These are phyloP conservation scores for Hymenoscyphus linearis DNA, from an alignment of 2,329 filamentous ascomycete species.

Conservation along the genomic window DNA sequence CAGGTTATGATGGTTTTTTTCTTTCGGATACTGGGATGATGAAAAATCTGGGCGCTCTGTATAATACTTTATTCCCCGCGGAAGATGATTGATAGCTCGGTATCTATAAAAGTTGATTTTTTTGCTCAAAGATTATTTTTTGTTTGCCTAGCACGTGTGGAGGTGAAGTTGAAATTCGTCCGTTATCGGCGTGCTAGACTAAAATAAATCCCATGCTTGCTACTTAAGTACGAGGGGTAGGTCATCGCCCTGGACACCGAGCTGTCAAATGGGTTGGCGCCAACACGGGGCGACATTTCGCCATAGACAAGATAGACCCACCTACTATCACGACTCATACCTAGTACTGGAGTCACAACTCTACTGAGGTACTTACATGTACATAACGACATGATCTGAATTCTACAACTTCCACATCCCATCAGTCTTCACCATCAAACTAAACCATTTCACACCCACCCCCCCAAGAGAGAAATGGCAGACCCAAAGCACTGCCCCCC, in stretches of 20 bases:
- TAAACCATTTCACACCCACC: too few species aligned
- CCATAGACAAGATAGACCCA: not conserved
- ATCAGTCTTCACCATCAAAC: not conserved
- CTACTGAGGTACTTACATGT: not conserved
- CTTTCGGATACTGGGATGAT: slow-evolving; percentile 20
- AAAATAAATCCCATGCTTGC: slow-evolving; percentile 2
- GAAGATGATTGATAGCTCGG: slow-evolving; percentile 19
- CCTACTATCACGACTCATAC: not conserved
- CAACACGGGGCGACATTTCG: not conserved
- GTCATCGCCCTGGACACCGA: too few species aligned
- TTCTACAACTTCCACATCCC: not conserved
- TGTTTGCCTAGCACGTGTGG: slow-evolving; percentile 8
- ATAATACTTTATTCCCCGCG: slow-evolving; percentile 29
- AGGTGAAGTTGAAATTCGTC: slow-evolving; percentile 8
- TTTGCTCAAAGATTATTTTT: too few species aligned
- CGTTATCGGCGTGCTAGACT: slow-evolving; percentile 19
- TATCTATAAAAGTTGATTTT: slow-evolving; percentile 30
- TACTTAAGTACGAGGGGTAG: too few species aligned
- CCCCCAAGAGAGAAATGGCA: slow-evolving; percentile 40
- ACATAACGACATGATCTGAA: not conserved
- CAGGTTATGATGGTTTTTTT: slow-evolving; percentile 13
- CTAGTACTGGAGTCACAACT: not conserved
- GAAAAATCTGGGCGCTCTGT: slow-evolving; percentile 31
- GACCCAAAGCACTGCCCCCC: slow-evolving; percentile 51
- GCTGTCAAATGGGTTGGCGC: too few species aligned